These are phyloP conservation scores for Hanseniaspora mollemarum DNA, from an alignment of 805 yeast species.

Conservation along the genomic window DNA sequence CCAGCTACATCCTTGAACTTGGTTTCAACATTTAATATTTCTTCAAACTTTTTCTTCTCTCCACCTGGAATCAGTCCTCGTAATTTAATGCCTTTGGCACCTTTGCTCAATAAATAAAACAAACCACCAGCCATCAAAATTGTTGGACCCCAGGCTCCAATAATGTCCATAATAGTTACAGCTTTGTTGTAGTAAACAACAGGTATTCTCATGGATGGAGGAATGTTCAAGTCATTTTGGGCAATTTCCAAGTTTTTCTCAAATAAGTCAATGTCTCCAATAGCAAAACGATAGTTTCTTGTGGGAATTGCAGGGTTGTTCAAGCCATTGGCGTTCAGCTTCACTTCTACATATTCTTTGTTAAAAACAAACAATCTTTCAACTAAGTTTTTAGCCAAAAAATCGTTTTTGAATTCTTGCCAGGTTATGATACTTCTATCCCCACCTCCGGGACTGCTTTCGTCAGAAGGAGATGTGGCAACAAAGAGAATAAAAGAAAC, in stretches of 20 bases:
- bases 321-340: conserved; percentile 50
- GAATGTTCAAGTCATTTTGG: conserved; percentile 56
- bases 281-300: conserved; percentile 49
- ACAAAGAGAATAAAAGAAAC: conserved; percentile 28
- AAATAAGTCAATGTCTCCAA: conserved; percentile 82
- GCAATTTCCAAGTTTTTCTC: conserved; percentile 68
- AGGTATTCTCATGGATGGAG: conserved; percentile 60
- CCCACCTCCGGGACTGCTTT: conserved; percentile 22
- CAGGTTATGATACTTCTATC: conserved; percentile 58
- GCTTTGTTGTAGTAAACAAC: conserved; percentile 69
- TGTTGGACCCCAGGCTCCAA: conserved; percentile 66
- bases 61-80: conserved; percentile 58
- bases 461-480: conserved; percentile 23
- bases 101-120: conserved; percentile 64
- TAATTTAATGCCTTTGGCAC: conserved; percentile 26
- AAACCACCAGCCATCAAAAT: conserved; percentile 77
- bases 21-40: conserved; percentile 70
- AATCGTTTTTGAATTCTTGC: conserved; percentile 76
- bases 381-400: conserved; percentile 69
- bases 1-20: conserved; percentile 89
- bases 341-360: conserved; percentile 61
- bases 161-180: conserved; percentile 3
- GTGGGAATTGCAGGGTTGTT: conserved; percentile 34
- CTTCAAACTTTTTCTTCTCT: conserved; percentile 71
- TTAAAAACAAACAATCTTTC: conserved; percentile 64